Evolutionary conservation across 768 basidiomycete species (phyloP).

Genomic region (Suillus weaverae): DNA sequence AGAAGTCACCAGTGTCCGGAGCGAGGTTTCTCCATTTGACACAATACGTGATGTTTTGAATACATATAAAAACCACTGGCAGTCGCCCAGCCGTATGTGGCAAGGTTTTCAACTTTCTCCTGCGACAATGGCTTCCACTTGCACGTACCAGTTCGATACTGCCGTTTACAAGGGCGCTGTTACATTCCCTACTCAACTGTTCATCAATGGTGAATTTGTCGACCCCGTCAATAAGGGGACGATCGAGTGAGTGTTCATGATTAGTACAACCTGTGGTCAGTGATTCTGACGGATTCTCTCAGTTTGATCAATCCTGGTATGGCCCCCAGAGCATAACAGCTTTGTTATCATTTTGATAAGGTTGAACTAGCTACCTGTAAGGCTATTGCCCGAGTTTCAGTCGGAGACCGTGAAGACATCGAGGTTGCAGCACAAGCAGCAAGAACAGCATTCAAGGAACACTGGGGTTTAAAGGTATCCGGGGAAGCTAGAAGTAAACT

Average conservation of each 20-base stretch:
- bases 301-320: conserved; percentile 61
- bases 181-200: conserved; percentile 60
- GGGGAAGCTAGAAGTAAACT: conserved; percentile 54
- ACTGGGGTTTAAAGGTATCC: conserved; percentile 66
- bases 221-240: conserved; percentile 10
- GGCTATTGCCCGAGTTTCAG: conserved; percentile 54
- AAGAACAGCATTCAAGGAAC: conserved; percentile 55
- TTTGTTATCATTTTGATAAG: conserved; percentile 11
- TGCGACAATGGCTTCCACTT: conserved; percentile 35
- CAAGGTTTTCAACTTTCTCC: too few relatives aligned
- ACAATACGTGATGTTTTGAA: not conserved
- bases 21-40: too few relatives aligned
- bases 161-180: conserved; percentile 52
- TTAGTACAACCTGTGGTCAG: not conserved
- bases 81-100: not conserved
- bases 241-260: conserved; percentile 8
- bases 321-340: conserved; percentile 13
- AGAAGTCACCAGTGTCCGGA: not conserved
- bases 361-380: conserved; percentile 59
- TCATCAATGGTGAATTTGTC: conserved; percentile 54
- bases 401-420: conserved; percentile 68
- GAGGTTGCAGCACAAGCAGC: conserved; percentile 74
- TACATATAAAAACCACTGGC: not conserved
- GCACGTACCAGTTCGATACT: conserved; percentile 49
- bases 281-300: not conserved